These are phyloP conservation scores for Boletellus deceptivus DNA, from an alignment of 1,284 basidiomycete genomes.

Conservation along the genomic window DNA sequence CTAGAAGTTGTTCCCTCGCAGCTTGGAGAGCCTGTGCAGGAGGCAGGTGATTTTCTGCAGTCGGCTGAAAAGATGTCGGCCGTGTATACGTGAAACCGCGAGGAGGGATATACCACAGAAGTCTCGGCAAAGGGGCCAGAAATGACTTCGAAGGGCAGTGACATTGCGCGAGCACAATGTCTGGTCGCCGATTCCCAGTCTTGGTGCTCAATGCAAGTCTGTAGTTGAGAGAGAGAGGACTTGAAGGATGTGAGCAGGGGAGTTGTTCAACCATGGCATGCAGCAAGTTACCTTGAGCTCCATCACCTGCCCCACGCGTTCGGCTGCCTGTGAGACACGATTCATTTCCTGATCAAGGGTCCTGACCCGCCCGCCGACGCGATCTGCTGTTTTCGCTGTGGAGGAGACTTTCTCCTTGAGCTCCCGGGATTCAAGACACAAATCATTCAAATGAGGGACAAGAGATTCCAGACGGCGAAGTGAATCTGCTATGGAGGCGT, in stretches of 20 bases:
- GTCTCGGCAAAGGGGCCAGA: slow-evolving; percentile 84
- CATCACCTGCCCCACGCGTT: slow-evolving; percentile 83
- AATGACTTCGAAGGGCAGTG: slow-evolving; percentile 74
- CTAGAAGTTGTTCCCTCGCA: slow-evolving; percentile 74
- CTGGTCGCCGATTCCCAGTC: slow-evolving; percentile 96
- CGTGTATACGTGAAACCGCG: background rate
- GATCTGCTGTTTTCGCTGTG: slow-evolving; percentile 81
- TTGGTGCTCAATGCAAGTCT: slow-evolving; percentile 74
- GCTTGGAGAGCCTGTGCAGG: slow-evolving; percentile 80
- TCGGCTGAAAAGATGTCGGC: slow-evolving; percentile 60
- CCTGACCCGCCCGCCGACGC: slow-evolving; percentile 87
- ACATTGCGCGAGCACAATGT: slow-evolving; percentile 88
- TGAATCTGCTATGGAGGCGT: slow-evolving; percentile 65
- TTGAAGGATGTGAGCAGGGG: slow-evolving; percentile 33
- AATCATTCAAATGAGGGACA: slow-evolving; percentile 58
- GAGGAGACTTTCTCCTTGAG: slow-evolving; percentile 59
- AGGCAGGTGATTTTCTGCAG: slow-evolving; percentile 81
- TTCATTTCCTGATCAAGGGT: slow-evolving; percentile 89
- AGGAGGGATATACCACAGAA: slow-evolving; percentile 64
- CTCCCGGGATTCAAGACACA: slow-evolving; percentile 60
- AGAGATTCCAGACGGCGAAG: slow-evolving; percentile 65
- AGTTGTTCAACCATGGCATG: background rate
- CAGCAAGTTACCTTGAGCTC: slow-evolving; percentile 74
- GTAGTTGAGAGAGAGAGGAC: slow-evolving; percentile 79
- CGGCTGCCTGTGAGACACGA: slow-evolving; percentile 79